Conservation (phyloP, 2,329 filamentous ascomycete species). For the Paecilomyces dactylethromorphus region DNA sequence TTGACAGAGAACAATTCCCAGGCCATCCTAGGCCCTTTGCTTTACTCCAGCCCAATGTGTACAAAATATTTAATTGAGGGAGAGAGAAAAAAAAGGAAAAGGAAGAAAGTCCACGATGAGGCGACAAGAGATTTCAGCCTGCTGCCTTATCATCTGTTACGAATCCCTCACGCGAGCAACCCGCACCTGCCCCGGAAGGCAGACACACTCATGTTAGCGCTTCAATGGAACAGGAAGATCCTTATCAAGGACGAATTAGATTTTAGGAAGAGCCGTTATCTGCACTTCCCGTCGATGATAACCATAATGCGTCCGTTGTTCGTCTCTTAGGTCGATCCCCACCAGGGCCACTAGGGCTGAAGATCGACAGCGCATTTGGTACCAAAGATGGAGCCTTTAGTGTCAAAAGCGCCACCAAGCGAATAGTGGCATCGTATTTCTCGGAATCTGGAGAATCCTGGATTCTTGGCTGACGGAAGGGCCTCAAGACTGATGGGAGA, state of each 20-base stretch:
- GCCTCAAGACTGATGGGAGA: background rate
- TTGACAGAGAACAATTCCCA: background rate
- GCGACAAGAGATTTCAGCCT: background rate
- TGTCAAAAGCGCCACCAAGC: background rate
- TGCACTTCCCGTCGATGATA: background rate
- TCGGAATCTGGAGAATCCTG: background rate
- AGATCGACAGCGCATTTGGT: background rate
- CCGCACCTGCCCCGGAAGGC: background rate
- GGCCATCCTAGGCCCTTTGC: background rate
- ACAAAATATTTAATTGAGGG: no score
- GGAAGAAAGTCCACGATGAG: background rate
- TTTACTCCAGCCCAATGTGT: background rate
- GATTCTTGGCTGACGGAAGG: background rate
- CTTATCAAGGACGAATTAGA: background rate
- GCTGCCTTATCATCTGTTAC: background rate
- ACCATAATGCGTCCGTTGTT: background rate
- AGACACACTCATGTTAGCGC: background rate
- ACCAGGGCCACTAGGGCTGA: background rate
- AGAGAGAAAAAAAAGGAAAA: background rate
- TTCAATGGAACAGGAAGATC: background rate
- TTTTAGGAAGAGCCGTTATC: background rate
- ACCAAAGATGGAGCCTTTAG: background rate
- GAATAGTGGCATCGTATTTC: background rate
- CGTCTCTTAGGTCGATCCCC: background rate
- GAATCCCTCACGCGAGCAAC: background rate